Percentiles rank a stretch among this genome's conserved stretches.
Evolutionary conservation across 139 green algal species (phyloP).

Genomic region (Pseudopediastrum boryanum): DNA sequence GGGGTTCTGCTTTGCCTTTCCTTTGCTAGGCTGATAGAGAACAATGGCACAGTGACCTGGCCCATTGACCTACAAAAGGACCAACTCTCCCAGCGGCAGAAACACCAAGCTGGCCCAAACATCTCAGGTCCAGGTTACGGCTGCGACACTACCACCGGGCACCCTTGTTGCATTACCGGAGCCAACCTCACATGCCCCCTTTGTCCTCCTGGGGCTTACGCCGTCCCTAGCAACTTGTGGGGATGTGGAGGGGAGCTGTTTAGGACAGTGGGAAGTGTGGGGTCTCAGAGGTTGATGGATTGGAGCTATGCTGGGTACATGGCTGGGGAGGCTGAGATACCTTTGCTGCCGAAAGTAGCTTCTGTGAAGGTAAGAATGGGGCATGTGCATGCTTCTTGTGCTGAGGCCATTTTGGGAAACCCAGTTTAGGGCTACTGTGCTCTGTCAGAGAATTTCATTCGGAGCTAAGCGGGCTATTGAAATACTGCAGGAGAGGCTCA

Average conservation of each 20-base stretch:
- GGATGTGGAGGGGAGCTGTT: slow-evolving; percentile 29
- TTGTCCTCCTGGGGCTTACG: slow-evolving; percentile 14
- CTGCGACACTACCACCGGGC: background rate
- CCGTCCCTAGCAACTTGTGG: slow-evolving; percentile 33
- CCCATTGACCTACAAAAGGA: slow-evolving; percentile 26
- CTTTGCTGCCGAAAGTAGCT: slow-evolving; percentile 8
- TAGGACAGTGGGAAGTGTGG: background rate
- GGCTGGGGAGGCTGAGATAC: slow-evolving; percentile 24
- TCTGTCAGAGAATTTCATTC: too few species aligned
- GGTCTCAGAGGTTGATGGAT: slow-evolving; percentile 20
- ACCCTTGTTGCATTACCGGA: slow-evolving; percentile 15
- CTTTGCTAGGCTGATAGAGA: too few species aligned
- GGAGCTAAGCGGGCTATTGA: too few species aligned
- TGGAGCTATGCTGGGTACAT: slow-evolving; percentile 39
- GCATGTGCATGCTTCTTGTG: too few species aligned
- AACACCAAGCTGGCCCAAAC: too few species aligned
- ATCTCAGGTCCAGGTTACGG: slow-evolving; percentile 27
- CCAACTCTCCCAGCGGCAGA: slow-evolving; percentile 13
- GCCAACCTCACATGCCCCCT: slow-evolving; percentile 26
- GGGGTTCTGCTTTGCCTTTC: too few species aligned
- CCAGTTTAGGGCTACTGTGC: too few species aligned
- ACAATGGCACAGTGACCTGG: slow-evolving; percentile 29
- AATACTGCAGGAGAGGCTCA: too few species aligned
- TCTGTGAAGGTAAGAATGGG: slow-evolving; percentile 16
- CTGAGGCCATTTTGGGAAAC: too few species aligned